Conservation (phyloP, 208 protist species). For the Leishmania arabica region DNA sequence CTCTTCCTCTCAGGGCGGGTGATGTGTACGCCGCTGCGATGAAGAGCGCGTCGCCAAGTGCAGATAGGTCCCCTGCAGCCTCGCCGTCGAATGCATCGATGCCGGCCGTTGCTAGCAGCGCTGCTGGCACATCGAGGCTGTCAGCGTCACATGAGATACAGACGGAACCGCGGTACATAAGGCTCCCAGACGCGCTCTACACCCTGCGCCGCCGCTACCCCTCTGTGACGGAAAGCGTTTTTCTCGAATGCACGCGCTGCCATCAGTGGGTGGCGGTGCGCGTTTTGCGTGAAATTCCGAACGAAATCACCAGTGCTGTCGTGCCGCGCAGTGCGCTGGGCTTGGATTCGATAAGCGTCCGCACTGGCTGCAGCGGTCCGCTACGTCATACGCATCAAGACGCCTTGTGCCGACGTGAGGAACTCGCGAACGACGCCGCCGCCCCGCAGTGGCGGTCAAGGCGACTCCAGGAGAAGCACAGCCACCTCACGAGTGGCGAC, state of each 20-base stretch:
- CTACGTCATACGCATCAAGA: conserved; percentile 19
- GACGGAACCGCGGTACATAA: conserved; percentile 55
- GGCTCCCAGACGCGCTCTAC: conserved; percentile 53
- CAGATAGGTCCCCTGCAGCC: conserved; percentile 2
- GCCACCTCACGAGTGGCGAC: not conserved
- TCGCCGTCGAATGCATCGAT: not conserved
- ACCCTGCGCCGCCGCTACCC: conserved; percentile 58
- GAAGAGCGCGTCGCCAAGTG: conserved; percentile 1
- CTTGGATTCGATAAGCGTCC: conserved; percentile 10
- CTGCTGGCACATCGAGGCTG: conserved; percentile 2
- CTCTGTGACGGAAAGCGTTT: conserved; percentile 55
- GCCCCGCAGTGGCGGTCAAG: conserved; percentile 33
- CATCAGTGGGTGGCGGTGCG: conserved; percentile 72
- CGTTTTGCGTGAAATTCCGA: conserved; percentile 37
- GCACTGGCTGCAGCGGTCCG: conserved; percentile 4
- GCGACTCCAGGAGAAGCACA: conserved; percentile 23
- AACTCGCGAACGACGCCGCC: conserved; percentile 7
- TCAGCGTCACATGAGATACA: not conserved
- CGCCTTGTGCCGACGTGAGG: conserved; percentile 5
- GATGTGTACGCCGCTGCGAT: conserved; percentile 5
- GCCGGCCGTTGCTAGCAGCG: not conserved
- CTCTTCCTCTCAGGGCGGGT: not conserved
- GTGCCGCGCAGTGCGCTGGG: conserved; percentile 18
- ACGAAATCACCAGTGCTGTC: conserved; percentile 30
- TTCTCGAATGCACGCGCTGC: conserved; percentile 75